Conservation (phyloP, 2,329 filamentous ascomycete species). For the Hypoxylon sp. region DNA sequence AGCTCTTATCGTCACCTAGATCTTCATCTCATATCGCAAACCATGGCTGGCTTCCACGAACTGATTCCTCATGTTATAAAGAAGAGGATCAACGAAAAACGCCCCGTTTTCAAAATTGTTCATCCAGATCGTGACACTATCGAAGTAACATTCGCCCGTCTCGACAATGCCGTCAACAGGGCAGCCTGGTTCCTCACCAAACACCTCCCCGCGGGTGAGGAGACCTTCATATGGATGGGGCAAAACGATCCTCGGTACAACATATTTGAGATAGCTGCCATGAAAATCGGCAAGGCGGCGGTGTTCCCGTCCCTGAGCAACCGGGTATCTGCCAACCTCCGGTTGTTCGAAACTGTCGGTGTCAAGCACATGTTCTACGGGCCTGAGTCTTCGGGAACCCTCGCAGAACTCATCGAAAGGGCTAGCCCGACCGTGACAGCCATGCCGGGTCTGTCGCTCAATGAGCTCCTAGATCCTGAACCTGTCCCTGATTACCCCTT, state of each 20-base stretch:
- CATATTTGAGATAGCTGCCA: conserved; percentile 46
- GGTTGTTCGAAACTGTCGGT: conserved; percentile 24
- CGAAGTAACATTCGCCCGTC: conserved; percentile 32
- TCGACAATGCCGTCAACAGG: conserved; percentile 46
- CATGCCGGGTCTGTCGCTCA: conserved; percentile 27
- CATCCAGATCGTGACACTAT: conserved; percentile 39
- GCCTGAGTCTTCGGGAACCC: conserved; percentile 31
- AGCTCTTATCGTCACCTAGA: not conserved
- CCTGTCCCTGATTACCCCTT: conserved; percentile 38
- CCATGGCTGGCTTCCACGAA: conserved; percentile 41
- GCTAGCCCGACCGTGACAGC: conserved; percentile 31
- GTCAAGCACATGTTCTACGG: conserved; percentile 40
- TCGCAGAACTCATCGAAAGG: conserved; percentile 31
- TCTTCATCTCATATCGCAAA: conserved; percentile 11
- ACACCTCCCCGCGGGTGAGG: conserved; percentile 32
- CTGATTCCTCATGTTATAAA: conserved; percentile 38
- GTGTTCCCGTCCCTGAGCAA: conserved; percentile 42
- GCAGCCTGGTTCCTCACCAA: conserved; percentile 47
- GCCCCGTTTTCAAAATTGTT: conserved; percentile 36
- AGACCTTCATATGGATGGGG: conserved; percentile 47
- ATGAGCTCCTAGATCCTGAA: conserved; percentile 33
- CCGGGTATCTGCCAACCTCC: conserved; percentile 34
- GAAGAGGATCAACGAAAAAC: conserved; percentile 34
- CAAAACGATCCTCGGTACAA: conserved; percentile 46
- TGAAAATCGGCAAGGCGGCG: conserved; percentile 45